Percentiles rank a stretch among this genome's conserved stretches.
Evolutionary conservation across 2,329 filamentous ascomycete species (phyloP).

Genomic region (Claviceps fusiformis): DNA sequence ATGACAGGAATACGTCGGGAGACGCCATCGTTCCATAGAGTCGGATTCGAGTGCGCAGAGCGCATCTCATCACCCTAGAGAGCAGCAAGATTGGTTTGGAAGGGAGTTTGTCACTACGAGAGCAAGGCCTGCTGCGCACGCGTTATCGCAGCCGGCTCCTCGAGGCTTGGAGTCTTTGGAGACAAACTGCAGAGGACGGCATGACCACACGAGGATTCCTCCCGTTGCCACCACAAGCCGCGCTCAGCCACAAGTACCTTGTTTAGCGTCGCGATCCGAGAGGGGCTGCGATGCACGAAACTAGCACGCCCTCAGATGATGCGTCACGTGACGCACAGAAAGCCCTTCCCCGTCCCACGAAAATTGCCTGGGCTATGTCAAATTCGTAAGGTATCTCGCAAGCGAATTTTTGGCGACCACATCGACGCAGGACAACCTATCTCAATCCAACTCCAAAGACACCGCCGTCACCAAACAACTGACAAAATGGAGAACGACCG

Average conservation of each 20-base stretch:
- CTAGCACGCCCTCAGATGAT: constrained; percentile 23
- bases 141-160: background rate
- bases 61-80: constrained; percentile 26
- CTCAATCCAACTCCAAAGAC: constrained; percentile 13
- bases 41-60: constrained; percentile 27
- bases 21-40: constrained; percentile 19
- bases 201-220: background rate
- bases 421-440: constrained; percentile 15
- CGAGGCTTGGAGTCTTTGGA: background rate
- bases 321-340: constrained; percentile 20
- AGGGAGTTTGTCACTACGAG: background rate
- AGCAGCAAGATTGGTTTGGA: constrained; percentile 17
- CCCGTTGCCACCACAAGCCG: background rate
- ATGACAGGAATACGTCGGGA: constrained; percentile 19
- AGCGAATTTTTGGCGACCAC: constrained; percentile 17
- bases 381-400: constrained; percentile 19
- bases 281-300: constrained; percentile 10
- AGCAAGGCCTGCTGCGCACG: background rate
- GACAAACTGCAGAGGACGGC: background rate
- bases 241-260: constrained; percentile 1
- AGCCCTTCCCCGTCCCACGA: constrained; percentile 24
- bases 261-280: background rate
- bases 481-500: constrained; percentile 99
- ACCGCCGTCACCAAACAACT: constrained; percentile 16
- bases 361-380: constrained; percentile 22